Evolutionary conservation across 1,284 basidiomycete genomes (phyloP).

Genomic region (Wolfiporia cocos): DNA sequence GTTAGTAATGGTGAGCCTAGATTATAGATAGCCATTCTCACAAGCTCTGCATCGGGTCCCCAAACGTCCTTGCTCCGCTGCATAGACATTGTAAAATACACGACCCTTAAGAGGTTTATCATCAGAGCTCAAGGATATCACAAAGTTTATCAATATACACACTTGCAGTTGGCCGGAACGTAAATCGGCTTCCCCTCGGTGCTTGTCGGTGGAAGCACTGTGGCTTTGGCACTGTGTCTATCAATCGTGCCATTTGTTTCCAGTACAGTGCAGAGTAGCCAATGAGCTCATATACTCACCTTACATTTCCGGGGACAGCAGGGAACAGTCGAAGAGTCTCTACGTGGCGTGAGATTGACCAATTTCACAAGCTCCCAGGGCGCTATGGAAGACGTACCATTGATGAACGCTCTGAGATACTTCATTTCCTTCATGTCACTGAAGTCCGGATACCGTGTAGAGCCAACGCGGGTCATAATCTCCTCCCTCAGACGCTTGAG

Average conservation of each 20-base stretch:
- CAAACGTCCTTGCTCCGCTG: constrained; percentile 58
- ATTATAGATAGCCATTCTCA: neutral
- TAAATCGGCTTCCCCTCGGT: constrained; percentile 43
- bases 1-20: neutral
- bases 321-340: constrained; percentile 41
- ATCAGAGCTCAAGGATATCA: neutral
- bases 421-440: constrained; percentile 36
- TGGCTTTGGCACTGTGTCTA: constrained; percentile 31
- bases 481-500: constrained; percentile 30
- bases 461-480: constrained; percentile 28
- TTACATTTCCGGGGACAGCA: constrained; percentile 25
- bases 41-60: constrained; percentile 51
- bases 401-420: constrained; percentile 36
- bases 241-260: neutral
- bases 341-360: neutral
- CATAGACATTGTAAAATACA: constrained; percentile 54
- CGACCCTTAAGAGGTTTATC: neutral
- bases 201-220: constrained; percentile 37
- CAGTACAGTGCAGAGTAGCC: no score
- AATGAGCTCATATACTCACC: no score
- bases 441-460: constrained; percentile 26
- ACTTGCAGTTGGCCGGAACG: constrained; percentile 48
- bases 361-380: constrained; percentile 49
- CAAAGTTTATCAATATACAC: constrained; percentile 8
- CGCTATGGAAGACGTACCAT: constrained; percentile 56